phyloP scores from a whole-genome alignment of 192 early-diverging fungal species.

The Entrophospora sp. region DNA sequence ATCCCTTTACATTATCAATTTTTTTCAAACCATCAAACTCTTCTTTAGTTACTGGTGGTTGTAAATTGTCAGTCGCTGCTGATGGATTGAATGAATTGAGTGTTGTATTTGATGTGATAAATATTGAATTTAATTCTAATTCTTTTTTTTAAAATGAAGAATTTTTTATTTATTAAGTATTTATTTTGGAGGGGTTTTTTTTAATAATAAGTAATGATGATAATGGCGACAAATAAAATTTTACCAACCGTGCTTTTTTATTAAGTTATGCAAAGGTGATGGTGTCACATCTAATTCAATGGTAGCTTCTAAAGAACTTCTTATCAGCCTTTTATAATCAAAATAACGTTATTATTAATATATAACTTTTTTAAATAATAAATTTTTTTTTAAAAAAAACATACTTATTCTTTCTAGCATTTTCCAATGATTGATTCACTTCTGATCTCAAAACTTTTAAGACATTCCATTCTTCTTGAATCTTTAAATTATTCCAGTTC shows the following conservation, averaged over 20 bases:
- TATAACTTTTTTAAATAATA: not conserved
- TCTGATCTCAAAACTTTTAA: slow-evolving; percentile 37
- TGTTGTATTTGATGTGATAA: slow-evolving; percentile 38
- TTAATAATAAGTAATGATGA: too few relatives aligned
- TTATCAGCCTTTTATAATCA: slow-evolving; percentile 26
- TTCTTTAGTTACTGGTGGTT: not conserved
- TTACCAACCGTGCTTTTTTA: not conserved
- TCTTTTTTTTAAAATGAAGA: slow-evolving; percentile 17
- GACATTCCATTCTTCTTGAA: slow-evolving; percentile 35
- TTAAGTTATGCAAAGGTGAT: slow-evolving; percentile 10
- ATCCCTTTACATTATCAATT: slow-evolving; percentile 22
- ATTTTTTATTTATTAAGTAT: not conserved
- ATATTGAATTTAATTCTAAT: slow-evolving; percentile 37
- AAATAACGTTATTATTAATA: not conserved
- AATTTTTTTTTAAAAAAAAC: not conserved
- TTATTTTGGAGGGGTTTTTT: too few relatives aligned
- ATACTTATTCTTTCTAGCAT: slow-evolving; percentile 44
- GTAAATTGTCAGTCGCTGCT: not conserved
- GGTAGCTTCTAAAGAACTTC: slow-evolving; percentile 43
- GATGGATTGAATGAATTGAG: slow-evolving; percentile 2
- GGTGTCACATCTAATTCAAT: slow-evolving; percentile 28
- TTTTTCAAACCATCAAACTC: slow-evolving; percentile 12
- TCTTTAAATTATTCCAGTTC: slow-evolving; percentile 32
- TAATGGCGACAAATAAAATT: not conserved
- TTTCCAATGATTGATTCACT: slow-evolving; percentile 43